Evolutionary conservation across 2,329 filamentous ascomycete species (phyloP).

Genomic region (Cytospora piceicola): DNA sequence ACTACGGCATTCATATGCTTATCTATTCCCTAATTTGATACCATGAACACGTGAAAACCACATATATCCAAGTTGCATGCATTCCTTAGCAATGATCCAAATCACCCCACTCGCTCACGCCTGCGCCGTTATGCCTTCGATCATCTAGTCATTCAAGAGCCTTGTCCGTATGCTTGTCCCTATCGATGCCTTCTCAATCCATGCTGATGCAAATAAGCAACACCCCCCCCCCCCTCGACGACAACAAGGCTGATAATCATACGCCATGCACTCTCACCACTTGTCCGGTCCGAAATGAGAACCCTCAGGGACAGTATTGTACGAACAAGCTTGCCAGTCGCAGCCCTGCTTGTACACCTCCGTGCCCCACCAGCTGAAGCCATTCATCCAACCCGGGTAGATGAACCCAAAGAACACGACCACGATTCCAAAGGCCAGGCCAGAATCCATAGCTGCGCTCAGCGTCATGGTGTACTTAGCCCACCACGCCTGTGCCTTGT

Average conservation of each 20-base stretch:
- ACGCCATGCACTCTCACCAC: slow-evolving; percentile 49
- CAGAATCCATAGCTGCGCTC: slow-evolving; percentile 80
- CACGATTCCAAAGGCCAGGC: slow-evolving; percentile 79
- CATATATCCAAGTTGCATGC: slow-evolving; percentile 7
- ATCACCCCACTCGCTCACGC: slow-evolving; percentile 3
- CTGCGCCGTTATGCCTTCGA: not conserved
- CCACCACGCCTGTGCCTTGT: slow-evolving; percentile 77
- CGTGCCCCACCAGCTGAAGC: slow-evolving; percentile 86
- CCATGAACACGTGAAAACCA: not conserved
- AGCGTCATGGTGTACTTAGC: slow-evolving; percentile 90
- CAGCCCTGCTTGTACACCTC: slow-evolving; percentile 83
- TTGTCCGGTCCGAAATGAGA: slow-evolving; percentile 67
- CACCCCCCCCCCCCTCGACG: too few relatives aligned
- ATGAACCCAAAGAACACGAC: slow-evolving; percentile 85
- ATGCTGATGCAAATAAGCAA: slow-evolving; percentile 1
- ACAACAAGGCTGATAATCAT: not conserved
- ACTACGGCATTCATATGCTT: slow-evolving; percentile 4
- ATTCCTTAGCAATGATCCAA: not conserved
- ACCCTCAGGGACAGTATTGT: slow-evolving; percentile 64
- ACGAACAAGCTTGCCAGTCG: slow-evolving; percentile 82
- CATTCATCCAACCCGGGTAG: slow-evolving; percentile 75
- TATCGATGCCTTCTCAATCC: slow-evolving; percentile 1
- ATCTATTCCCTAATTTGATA: slow-evolving; percentile 8
- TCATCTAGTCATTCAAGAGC: slow-evolving; percentile 18
- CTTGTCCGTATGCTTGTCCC: slow-evolving; percentile 6